phyloP scores from a whole-genome alignment of 805 yeast species.

The Teunomyces tritomae region DNA sequence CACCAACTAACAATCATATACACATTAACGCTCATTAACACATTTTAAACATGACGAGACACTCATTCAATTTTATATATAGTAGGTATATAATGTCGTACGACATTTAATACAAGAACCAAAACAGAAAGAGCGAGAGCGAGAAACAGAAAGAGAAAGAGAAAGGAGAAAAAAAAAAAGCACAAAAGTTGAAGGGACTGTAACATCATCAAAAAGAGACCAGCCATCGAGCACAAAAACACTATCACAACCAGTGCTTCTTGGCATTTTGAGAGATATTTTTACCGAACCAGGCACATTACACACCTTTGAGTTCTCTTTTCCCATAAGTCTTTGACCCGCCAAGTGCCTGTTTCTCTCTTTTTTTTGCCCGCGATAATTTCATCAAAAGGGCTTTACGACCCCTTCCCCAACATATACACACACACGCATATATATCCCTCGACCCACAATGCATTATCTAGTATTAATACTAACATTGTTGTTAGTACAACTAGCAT shows the following conservation, averaged over 20 bases:
- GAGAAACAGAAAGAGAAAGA: too few relatives aligned
- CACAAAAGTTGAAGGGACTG: neutral
- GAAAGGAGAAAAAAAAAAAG: neutral
- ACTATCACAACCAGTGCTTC: neutral
- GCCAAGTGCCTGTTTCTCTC: neutral
- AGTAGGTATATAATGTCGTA: conserved; percentile 1
- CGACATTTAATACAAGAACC: neutral
- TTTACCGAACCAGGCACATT: neutral
- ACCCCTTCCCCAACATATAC: neutral
- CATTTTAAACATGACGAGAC: conserved; percentile 7
- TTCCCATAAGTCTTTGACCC: neutral
- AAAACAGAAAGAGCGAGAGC: too few relatives aligned
- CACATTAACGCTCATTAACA: too few relatives aligned
- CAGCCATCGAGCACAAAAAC: neutral
- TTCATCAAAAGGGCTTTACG: neutral
- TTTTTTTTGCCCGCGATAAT: neutral
- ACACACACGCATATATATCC: neutral
- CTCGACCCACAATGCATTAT: neutral
- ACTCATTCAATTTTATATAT: neutral
- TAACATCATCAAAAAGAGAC: neutral
- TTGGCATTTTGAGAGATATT: neutral
- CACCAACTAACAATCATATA: too few relatives aligned
- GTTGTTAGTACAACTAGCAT: conserved; percentile 6
- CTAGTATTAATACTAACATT: neutral
- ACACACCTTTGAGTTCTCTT: neutral